Percentiles rank a stretch among this genome's conserved stretches.
Conservation (phyloP, 257 asterid species). For the Eustoma russellianum region DNA sequence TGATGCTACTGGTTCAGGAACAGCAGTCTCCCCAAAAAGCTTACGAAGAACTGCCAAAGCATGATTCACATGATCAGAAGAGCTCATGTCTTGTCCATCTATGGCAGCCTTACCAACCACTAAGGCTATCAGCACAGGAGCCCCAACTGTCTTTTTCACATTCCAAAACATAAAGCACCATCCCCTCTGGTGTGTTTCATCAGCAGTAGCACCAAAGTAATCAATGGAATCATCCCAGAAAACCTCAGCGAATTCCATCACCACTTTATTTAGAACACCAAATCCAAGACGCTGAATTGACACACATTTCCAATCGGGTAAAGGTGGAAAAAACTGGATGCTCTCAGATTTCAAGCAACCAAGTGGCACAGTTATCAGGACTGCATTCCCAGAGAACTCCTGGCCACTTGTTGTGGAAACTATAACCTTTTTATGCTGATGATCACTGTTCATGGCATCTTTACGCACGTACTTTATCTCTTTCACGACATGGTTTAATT, state of each 20-base stretch:
- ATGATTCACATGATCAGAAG: conserved; percentile 73
- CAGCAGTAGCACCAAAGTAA: conserved; percentile 97
- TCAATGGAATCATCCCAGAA: conserved; percentile 96
- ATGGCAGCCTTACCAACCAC: conserved; percentile 96
- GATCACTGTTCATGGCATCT: conserved; percentile 25
- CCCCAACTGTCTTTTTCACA: conserved; percentile 96
- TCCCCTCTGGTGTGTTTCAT: conserved; percentile 73
- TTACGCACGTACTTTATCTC: conserved; percentile 43
- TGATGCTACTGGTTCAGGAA: conserved; percentile 85
- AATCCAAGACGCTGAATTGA: conserved; percentile 87
- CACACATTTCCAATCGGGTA: conserved; percentile 77
- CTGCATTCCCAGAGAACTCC: conserved; percentile 86
- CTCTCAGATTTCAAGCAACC: conserved; percentile 92
- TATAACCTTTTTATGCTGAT: conserved; percentile 46
- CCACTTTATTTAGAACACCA: conserved; percentile 94
- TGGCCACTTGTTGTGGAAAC: conserved; percentile 66
- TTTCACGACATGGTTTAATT: conserved; percentile 71
- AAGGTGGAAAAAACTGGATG: conserved; percentile 78
- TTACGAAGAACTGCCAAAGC: conserved; percentile 82
- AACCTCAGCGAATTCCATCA: conserved; percentile 83
- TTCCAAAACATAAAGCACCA: conserved; percentile 99
- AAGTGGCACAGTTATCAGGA: conserved; percentile 87
- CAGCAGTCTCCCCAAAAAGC: conserved; percentile 81
- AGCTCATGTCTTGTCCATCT: conserved; percentile 59
- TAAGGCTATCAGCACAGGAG: conserved; percentile 95